A percentile compares a stretch with the other conserved stretches of the same genome.
phyloP scores from a whole-genome alignment of 768 basidiomycete species.

The Pleurotus giganteus region DNA sequence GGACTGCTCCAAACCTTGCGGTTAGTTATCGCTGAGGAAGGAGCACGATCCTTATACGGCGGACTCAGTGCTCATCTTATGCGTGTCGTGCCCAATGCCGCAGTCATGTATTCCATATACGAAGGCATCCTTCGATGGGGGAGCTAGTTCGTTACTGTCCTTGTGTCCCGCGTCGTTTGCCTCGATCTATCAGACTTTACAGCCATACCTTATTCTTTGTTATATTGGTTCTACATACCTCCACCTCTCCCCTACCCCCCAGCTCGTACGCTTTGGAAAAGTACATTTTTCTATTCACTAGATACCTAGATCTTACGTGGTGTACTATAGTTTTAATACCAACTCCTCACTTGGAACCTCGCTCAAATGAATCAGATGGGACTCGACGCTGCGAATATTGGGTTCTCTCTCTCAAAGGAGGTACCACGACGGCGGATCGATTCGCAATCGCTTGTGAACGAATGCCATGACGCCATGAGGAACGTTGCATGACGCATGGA shows the following conservation, averaged over 20 bases:
- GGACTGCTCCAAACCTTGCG: constrained; percentile 83
- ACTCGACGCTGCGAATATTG: no score
- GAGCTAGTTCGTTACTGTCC: background rate
- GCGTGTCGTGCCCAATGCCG: constrained; percentile 96
- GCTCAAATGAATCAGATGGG: no score
- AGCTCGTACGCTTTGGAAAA: background rate
- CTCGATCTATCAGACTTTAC: no score
- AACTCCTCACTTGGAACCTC: no score
- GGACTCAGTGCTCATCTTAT: constrained; percentile 94
- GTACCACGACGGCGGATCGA: no score
- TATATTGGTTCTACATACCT: no score
- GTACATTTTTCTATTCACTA: background rate
- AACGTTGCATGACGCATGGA: no score
- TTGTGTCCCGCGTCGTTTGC: background rate
- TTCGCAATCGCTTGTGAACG: no score
- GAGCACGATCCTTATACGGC: constrained; percentile 80
- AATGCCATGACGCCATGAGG: no score
- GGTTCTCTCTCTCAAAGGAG: no score
- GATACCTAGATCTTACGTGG: background rate
- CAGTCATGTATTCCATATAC: constrained; percentile 96
- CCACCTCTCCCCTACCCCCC: no score
- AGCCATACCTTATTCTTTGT: no score
- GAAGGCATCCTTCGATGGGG: constrained; percentile 77
- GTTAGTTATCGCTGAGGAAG: constrained; percentile 88
- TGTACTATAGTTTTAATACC: background rate